Conservation (phyloP, 305 asterid genomes). For the Ruellia speciosa region DNA sequence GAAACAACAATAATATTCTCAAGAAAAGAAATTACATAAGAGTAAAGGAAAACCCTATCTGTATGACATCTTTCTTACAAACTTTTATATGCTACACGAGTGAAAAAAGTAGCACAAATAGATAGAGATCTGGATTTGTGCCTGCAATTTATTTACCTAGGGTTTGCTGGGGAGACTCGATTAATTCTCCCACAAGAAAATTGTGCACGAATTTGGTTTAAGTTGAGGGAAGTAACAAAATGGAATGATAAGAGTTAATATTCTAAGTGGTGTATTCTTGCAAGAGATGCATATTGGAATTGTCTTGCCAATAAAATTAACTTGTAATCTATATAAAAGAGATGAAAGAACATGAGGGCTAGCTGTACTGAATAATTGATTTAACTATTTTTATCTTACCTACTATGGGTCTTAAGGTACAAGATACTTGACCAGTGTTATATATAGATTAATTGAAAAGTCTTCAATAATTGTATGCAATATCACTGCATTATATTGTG, state of each 20-base stretch:
- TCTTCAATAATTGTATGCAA: conserved; percentile 19
- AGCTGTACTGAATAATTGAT: background rate
- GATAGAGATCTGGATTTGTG: background rate
- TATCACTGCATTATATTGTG: conserved; percentile 4
- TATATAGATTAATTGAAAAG: conserved; percentile 16
- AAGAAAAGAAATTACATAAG: background rate
- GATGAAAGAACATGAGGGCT: conserved; percentile 7
- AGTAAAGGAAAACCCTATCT: conserved; percentile 9
- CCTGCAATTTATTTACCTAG: conserved; percentile 5
- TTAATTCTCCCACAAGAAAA: conserved; percentile 26
- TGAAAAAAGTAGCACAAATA: conserved; percentile 2
- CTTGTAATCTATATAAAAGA: conserved; percentile 13
- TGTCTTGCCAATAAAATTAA: conserved; percentile 36
- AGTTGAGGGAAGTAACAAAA: background rate
- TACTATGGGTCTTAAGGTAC: conserved; percentile 60
- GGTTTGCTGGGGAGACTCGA: background rate
- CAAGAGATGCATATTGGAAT: conserved; percentile 10
- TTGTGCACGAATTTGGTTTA: conserved; percentile 7
- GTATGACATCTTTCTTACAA: conserved; percentile 1
- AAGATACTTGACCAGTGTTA: conserved; percentile 33
- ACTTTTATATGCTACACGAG: conserved; percentile 8
- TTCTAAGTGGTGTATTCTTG: background rate
- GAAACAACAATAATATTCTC: background rate
- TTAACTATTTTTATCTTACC: conserved; percentile 38
- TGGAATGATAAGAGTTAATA: background rate